Percentiles rank a stretch among this genome's conserved stretches.
phyloP scores from a whole-genome alignment of 2,329 filamentous ascomycete genomes.

The Seiridium cupressi region DNA sequence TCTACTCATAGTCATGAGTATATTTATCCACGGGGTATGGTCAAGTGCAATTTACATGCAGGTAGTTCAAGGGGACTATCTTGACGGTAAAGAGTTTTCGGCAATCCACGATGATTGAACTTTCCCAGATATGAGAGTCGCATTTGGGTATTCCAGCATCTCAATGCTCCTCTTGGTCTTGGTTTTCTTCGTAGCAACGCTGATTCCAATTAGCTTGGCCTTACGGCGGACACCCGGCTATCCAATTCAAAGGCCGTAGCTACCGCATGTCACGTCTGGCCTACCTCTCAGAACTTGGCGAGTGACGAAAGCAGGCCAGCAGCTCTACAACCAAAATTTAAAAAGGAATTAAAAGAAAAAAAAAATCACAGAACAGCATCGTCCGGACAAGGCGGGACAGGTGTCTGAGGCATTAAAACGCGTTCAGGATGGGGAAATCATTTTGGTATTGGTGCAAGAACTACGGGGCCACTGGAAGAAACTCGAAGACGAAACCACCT shows the following conservation, averaged over 20 bases:
- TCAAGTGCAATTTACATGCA: background rate
- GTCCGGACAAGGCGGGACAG: no score
- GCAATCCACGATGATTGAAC: background rate
- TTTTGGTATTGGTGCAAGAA: no score
- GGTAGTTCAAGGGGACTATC: background rate
- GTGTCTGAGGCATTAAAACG: no score
- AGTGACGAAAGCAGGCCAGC: no score
- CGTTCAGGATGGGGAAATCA: no score
- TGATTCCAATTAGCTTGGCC: background rate
- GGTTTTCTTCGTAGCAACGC: background rate
- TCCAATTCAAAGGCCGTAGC: background rate
- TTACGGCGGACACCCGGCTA: background rate
- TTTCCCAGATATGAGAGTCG: background rate
- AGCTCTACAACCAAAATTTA: no score
- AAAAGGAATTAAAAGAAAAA: no score
- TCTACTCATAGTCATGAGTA: background rate
- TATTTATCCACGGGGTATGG: background rate
- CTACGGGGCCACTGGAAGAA: no score
- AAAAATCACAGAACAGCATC: no score
- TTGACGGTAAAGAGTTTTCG: background rate
- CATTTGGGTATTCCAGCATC: background rate
- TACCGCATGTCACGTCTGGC: no score
- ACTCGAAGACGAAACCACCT: no score
- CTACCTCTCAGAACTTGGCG: no score
- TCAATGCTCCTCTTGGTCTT: background rate